Evolutionary conservation across 1,139 yeast genomes (phyloP), one percentile per base, ranked within the genome.

Genomic region (Saccharomycopsis hybrid): DNA sequence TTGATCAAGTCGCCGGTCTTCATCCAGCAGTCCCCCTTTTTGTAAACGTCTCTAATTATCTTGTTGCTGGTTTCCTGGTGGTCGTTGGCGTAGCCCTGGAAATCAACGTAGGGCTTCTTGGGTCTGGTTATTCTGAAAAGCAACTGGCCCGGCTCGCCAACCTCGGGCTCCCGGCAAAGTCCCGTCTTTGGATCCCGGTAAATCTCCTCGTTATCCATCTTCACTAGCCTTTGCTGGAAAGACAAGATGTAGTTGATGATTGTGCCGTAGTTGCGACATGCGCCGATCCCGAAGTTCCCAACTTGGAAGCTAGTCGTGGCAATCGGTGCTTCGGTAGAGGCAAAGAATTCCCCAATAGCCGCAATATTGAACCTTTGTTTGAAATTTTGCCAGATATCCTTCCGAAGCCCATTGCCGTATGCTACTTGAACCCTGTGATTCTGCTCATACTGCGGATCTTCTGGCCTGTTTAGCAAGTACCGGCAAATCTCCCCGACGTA

Each of bases 401-500:
- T 80, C 58, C 97, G 78, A 60, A 92, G 72, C 0, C 98, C 98
- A 65, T 92, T 92, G 49, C 98, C 98, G 63, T 82, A 82, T 0
- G 97, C 97, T 43, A 82, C 77, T 44, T 69, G 69, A 7, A 87
- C 83, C 18, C 68, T 61, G 62, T 90, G 97, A 43, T 67, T 66
- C 40, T 69, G 66, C 62, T 90, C 96, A 63, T 86, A 90, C 13
- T 73, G 72, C 8, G 80, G 76, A 47, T 74, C 81, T 5, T 67
- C 67, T 43, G 84, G 81, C 1, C 92, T 74, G 57, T 83, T 80
- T 55, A 86, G 68, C 55, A 90, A 72, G 63, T 89, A 92, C 51
- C 98, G 78, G 65, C 97, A 88, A 41, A 89, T 90, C 66, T 92
- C 98, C 28, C 98, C 98, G 13, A 92, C 97, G 59, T 90, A 90